A percentile compares a stretch with the other conserved stretches of the same genome.
Conservation (phyloP, 345 rosid genomes). For the Eucalyptus virginea region DNA sequence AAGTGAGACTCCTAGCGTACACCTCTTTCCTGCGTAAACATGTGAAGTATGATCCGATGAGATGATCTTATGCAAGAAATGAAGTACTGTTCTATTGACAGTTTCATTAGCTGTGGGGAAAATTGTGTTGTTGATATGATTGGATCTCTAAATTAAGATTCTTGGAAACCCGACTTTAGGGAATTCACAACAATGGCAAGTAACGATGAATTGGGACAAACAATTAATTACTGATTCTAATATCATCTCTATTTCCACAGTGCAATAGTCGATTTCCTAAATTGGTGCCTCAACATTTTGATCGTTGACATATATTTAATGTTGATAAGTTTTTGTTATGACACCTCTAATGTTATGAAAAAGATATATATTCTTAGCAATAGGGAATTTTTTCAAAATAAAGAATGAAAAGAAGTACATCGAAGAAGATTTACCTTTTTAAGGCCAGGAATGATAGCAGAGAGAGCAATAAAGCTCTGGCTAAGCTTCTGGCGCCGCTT, state of each 20-base stretch:
- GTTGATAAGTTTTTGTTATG: background rate
- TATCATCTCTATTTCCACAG: background rate
- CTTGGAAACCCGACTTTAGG: background rate
- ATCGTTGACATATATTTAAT: background rate
- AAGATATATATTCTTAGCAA: background rate
- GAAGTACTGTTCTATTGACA: background rate
- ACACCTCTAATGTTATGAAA: background rate
- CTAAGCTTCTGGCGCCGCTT: conserved; percentile 72
- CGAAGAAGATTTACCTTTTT: conserved; percentile 33
- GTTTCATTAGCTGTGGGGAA: background rate
- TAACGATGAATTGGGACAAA: background rate
- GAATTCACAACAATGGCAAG: background rate
- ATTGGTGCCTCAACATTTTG: background rate
- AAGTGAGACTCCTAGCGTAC: background rate
- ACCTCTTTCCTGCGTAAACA: background rate
- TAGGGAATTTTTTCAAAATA: background rate
- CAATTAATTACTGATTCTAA: background rate
- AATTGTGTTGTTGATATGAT: background rate
- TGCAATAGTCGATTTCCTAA: background rate
- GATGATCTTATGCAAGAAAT: background rate
- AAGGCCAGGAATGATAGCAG: conserved; percentile 66
- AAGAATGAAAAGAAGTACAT: background rate
- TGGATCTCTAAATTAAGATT: background rate
- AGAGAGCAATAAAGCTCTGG: conserved; percentile 59
- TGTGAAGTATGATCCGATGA: background rate